Conservation (phyloP, 1,284 basidiomycete genomes). For the Sphaerobolus stellatus region DNA sequence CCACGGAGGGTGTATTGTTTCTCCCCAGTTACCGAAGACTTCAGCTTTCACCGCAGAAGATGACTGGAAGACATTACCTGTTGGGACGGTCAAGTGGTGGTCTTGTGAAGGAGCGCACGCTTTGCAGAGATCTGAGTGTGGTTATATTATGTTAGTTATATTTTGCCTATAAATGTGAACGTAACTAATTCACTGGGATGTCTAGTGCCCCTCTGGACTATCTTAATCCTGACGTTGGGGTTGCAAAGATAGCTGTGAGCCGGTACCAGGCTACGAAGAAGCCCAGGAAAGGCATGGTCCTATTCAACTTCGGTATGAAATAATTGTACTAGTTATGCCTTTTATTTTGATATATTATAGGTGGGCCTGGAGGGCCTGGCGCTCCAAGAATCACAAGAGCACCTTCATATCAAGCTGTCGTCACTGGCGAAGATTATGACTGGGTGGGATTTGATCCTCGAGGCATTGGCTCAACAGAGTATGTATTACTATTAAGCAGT, state of each 20-base stretch:
- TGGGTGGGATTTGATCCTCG: conserved; percentile 44
- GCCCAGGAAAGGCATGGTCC: conserved; percentile 24
- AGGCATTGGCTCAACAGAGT: conserved; percentile 38
- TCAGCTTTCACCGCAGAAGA: too few species aligned
- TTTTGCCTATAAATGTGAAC: neutral
- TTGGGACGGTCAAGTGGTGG: neutral
- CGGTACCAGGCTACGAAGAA: conserved; percentile 23
- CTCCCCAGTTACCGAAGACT: too few species aligned
- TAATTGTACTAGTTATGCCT: neutral
- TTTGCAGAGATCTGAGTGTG: neutral
- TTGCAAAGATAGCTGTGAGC: conserved; percentile 27
- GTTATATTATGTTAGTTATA: neutral
- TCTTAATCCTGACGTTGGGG: conserved; percentile 25
- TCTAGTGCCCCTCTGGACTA: conserved; percentile 34
- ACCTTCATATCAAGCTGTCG: conserved; percentile 2
- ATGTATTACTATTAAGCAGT: conserved; percentile 2
- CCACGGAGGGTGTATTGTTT: too few species aligned
- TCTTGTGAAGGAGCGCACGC: neutral
- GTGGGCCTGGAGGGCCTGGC: conserved; percentile 30
- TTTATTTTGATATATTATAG: conserved; percentile 12
- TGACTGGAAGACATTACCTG: neutral
- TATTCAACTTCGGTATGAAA: conserved; percentile 26
- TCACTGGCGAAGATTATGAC: conserved; percentile 37
- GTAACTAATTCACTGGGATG: neutral
- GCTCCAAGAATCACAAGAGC: neutral